Conservation (phyloP, 495 filamentous ascomycete genomes). For the Margaritispora aquatica region DNA sequence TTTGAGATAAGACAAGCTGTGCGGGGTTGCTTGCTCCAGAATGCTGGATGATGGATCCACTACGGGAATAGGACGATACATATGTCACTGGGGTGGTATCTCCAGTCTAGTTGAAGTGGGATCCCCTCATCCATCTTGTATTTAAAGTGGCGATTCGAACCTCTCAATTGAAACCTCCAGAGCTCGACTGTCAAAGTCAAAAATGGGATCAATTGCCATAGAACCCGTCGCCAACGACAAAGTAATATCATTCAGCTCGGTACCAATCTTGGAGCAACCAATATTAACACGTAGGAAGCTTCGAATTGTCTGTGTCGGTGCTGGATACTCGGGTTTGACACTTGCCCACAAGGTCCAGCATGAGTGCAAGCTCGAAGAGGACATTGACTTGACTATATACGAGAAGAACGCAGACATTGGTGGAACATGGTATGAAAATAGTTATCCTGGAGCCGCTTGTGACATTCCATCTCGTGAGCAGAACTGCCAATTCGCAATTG, state of each 20-base stretch:
- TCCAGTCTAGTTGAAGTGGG: too few relatives aligned
- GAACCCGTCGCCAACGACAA: not conserved
- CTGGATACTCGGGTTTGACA: conserved; percentile 43
- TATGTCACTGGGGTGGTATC: too few relatives aligned
- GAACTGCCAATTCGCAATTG: not conserved
- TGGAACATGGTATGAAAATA: conserved; percentile 55
- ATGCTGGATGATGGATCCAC: too few relatives aligned
- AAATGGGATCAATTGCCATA: not conserved
- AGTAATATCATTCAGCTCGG: too few relatives aligned
- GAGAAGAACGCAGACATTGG: conserved; percentile 70
- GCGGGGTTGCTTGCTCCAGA: too few relatives aligned
- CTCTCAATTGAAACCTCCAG: too few relatives aligned
- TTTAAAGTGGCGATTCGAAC: too few relatives aligned
- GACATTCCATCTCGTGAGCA: not conserved
- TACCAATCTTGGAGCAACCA: not conserved
- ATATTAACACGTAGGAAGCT: not conserved
- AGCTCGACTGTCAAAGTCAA: too few relatives aligned
- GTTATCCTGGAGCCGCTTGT: conserved; percentile 9
- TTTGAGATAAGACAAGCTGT: too few relatives aligned
- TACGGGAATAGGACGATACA: too few relatives aligned
- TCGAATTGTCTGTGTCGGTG: conserved; percentile 28
- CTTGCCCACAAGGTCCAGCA: conserved; percentile 28
- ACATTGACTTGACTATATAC: conserved; percentile 51
- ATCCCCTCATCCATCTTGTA: too few relatives aligned
- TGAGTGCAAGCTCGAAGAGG: conserved; percentile 1